Evolutionary conservation across 257 asterid genomes (phyloP), one percentile per base, ranked within the genome.

Genomic region (Nicotiana sylvestris): DNA sequence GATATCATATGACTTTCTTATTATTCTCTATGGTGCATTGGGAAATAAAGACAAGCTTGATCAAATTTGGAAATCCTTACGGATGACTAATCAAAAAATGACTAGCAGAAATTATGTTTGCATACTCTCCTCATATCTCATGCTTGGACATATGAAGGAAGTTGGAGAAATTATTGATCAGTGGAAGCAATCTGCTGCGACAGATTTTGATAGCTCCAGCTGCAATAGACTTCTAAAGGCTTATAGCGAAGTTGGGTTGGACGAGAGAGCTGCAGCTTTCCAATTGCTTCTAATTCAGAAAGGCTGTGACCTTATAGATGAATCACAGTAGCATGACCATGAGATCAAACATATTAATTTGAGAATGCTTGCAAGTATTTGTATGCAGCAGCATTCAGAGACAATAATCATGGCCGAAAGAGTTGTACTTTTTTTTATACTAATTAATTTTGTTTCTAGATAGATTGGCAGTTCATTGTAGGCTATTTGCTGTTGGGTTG

Each of bases 1-100:
- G 90, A 90, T 96, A 86, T 88, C 97, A 17, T 96, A 93, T 32
- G 99, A 93, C 86, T 92, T 96, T 81, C 97, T 94, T 70, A 69
- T 96, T 11, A 89, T 94, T 82, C 88, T 94, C 18, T 90, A 87
- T 37, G 98, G 97, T 43, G 97, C 93, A 16, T 72, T 96, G 86
- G 96, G 94, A 74, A 86, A 93, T 88, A 94, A 92, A 87, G 93
- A 82, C 49, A 90, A 85, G 85, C 89, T 96, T 32, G 97, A 96
- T 81, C 93, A 90, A 78, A 92, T 96, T 12, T 94, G 99, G 98
- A 91, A 87, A 80, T 90, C 95, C 25, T 83, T 94, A 88, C 87
- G 90, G 86, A 84, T 84, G 89, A 96, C 96, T 10, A 84, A 93
- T 81, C 98, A 94, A 77, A 95, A 91, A 87, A 88, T 94, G 95